These are phyloP conservation scores for Nakaseomyces bracarensis DNA, from an alignment of 1,139 yeast genomes.

Conservation along the genomic window DNA sequence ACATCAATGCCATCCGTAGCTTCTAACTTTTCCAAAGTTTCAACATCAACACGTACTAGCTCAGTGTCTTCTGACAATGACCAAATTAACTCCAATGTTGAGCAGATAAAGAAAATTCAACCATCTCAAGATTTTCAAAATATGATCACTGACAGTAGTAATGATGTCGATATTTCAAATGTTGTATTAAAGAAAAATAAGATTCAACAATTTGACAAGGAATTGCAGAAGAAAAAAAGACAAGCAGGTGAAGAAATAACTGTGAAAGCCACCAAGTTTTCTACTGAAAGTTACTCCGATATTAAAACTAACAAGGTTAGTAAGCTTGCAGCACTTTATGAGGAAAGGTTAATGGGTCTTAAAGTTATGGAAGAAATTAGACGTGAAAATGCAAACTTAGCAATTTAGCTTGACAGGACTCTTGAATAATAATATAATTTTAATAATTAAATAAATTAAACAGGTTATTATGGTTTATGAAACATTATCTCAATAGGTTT, in stretches of 20 bases:
- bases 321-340: conserved; percentile 47
- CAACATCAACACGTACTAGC: conserved; percentile 5
- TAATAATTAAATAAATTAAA: too few species aligned
- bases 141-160: conserved; percentile 20
- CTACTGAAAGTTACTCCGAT: conserved; percentile 38
- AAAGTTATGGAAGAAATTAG: conserved; percentile 37
- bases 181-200: conserved; percentile 14
- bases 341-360: conserved; percentile 48
- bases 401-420: neutral
- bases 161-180: conserved; percentile 6
- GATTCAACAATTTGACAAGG: conserved; percentile 28
- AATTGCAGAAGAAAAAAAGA: conserved; percentile 21
- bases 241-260: conserved; percentile 16
- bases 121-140: conserved; percentile 15
- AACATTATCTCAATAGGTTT: too few species aligned
- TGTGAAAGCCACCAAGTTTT: conserved; percentile 17
- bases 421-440: too few species aligned
- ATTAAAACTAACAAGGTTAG: conserved; percentile 46
- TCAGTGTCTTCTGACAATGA: conserved; percentile 10
- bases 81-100: neutral
- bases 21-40: conserved; percentile 2
- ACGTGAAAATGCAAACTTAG: neutral
- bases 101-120: neutral
- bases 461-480: too few species aligned
- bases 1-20: neutral